Percentiles rank a stretch among this genome's conserved stretches.
phyloP scores from a whole-genome alignment of 495 filamentous ascomycete species.

The Articulospora tetracladia region DNA sequence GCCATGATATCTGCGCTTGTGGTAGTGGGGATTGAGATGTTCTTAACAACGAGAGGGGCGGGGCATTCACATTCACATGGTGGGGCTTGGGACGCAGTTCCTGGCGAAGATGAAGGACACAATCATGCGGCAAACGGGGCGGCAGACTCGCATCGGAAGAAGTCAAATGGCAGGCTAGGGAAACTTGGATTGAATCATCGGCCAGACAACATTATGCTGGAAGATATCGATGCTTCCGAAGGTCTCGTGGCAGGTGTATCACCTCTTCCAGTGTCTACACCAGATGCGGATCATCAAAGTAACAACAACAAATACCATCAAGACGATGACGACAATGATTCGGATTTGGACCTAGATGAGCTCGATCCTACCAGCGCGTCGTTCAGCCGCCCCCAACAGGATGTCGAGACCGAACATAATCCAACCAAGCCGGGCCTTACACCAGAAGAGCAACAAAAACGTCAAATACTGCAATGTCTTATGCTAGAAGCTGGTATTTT shows the following conservation, averaged over 20 bases:
- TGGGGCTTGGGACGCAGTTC: slow-evolving; percentile 20
- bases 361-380: slow-evolving; percentile 34
- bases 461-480: slow-evolving; percentile 71
- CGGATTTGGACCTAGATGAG: slow-evolving; percentile 50
- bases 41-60: slow-evolving; percentile 56
- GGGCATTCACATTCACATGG: slow-evolving; percentile 47
- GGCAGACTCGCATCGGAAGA: slow-evolving; percentile 10
- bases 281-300: slow-evolving; percentile 9
- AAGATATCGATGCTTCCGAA: slow-evolving; percentile 39
- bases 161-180: slow-evolving; percentile 13
- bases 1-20: slow-evolving; percentile 74
- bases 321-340: slow-evolving; percentile 38
- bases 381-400: background rate
- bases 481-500: slow-evolving; percentile 82
- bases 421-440: slow-evolving; percentile 11
- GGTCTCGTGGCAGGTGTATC: slow-evolving; percentile 45
- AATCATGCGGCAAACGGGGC: slow-evolving; percentile 9
- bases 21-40: slow-evolving; percentile 74
- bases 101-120: slow-evolving; percentile 15
- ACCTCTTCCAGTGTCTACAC: slow-evolving; percentile 40
- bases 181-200: slow-evolving; percentile 28
- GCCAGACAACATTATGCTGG: slow-evolving; percentile 38
- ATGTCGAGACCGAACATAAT: background rate
- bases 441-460: slow-evolving; percentile 45
- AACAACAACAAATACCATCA: slow-evolving; percentile 15